phyloP scores from a whole-genome alignment of 192 early-diverging fungal genomes.

The Radiomyces spectabilis region DNA sequence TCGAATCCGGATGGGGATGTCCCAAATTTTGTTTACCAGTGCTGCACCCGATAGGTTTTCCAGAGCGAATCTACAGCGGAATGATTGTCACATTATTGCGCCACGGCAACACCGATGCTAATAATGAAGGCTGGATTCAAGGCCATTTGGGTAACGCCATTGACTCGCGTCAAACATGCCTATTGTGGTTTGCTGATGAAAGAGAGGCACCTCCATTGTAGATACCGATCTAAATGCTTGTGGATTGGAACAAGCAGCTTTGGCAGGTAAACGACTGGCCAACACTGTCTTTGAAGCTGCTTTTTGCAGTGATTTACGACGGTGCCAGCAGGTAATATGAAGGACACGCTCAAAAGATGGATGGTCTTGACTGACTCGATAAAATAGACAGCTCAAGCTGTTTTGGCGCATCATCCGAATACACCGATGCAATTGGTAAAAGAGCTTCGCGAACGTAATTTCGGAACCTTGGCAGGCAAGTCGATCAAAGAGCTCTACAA shows the following conservation, averaged over 20 bases:
- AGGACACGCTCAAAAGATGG: neutral
- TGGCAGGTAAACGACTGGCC: constrained; percentile 12
- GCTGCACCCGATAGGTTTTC: no score
- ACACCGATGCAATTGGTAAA: neutral
- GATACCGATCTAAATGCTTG: constrained; percentile 14
- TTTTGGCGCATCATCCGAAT: constrained; percentile 1
- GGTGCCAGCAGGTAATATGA: constrained; percentile 15
- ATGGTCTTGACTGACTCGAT: no score
- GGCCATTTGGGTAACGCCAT: constrained; percentile 16
- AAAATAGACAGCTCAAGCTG: constrained; percentile 17
- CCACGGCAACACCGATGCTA: constrained; percentile 30
- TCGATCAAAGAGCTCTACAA: neutral
- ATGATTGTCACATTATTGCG: constrained; percentile 19
- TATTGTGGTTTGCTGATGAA: no score
- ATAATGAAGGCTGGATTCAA: constrained; percentile 16
- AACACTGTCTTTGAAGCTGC: constrained; percentile 6
- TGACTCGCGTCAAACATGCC: no score
- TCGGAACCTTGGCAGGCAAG: constrained; percentile 11
- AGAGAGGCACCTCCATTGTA: no score
- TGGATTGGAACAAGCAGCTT: constrained; percentile 9
- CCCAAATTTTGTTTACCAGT: no score
- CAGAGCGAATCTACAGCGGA: no score
- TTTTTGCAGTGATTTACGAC: constrained; percentile 16
- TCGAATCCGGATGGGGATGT: no score
- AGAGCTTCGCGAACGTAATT: constrained; percentile 10